A percentile compares a stretch with the other conserved stretches of the same genome.
Conservation (phyloP, 1,284 basidiomycete species). For the Fomitiporia mediterranea region DNA sequence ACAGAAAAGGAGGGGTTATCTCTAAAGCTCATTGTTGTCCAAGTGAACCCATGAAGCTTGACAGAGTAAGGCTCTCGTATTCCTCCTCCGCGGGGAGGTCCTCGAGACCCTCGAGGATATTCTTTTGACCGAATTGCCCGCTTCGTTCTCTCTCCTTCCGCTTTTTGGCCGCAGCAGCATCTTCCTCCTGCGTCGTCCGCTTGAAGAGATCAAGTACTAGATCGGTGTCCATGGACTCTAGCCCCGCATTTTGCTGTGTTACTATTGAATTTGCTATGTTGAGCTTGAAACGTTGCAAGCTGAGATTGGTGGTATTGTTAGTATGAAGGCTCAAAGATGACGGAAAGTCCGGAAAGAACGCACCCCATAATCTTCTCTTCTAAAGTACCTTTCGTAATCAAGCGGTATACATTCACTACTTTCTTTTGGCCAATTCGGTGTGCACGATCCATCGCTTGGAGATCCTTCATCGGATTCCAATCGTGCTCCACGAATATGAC, state of each 20-base stretch:
- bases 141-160: conserved; percentile 50
- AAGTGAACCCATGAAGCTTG: conserved; percentile 79
- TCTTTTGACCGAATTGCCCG: conserved; percentile 65
- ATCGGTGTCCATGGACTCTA: conserved; percentile 96
- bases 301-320: conserved; percentile 29
- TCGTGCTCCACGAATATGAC: conserved; percentile 99
- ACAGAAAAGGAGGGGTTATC: neutral
- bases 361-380: conserved; percentile 99
- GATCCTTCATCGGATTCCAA: conserved; percentile 99
- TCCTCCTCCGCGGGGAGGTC: conserved; percentile 88
- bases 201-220: conserved; percentile 94
- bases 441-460: conserved; percentile 99
- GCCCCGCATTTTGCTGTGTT: conserved; percentile 93
- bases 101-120: conserved; percentile 80
- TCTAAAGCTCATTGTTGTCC: conserved; percentile 30
- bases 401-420: conserved; percentile 97
- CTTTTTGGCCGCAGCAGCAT: conserved; percentile 53
- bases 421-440: conserved; percentile 99
- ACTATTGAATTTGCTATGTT: conserved; percentile 97
- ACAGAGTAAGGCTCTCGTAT: conserved; percentile 81
- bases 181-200: conserved; percentile 71
- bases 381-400: conserved; percentile 95
- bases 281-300: conserved; percentile 96
- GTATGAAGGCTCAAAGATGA: conserved; percentile 23
- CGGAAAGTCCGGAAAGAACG: conserved; percentile 28